Percentiles rank a stretch among this genome's conserved stretches.
Evolutionary conservation across 805 yeast species (phyloP).

Genomic region (Lipomyces sp.): DNA sequence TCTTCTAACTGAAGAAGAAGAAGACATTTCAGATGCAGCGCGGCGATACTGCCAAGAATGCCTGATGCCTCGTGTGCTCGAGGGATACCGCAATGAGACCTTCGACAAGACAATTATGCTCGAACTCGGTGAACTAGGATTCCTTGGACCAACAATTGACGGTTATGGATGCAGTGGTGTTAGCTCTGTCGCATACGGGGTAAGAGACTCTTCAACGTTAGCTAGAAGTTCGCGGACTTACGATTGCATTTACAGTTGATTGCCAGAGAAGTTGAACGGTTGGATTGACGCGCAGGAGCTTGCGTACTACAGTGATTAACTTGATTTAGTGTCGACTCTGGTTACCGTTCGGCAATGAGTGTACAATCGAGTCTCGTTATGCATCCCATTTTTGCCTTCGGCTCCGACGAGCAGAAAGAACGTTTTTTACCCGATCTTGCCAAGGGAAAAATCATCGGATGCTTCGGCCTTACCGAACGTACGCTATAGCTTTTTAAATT

Average conservation of each 20-base stretch:
- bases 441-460: conserved; percentile 55
- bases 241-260: conserved; percentile 38
- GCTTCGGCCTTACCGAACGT: conserved; percentile 67
- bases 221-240: neutral
- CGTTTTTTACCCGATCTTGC: conserved; percentile 50
- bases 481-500: neutral
- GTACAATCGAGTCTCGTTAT: conserved; percentile 54
- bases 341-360: conserved; percentile 52
- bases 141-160: conserved; percentile 50
- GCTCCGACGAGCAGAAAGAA: conserved; percentile 50
- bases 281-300: neutral
- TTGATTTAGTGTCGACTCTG: conserved; percentile 50
- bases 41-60: conserved; percentile 47
- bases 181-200: conserved; percentile 51
- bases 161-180: conserved; percentile 54
- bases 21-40: conserved; percentile 47
- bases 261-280: conserved; percentile 51
- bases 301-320: neutral
- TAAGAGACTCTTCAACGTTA: conserved; percentile 6
- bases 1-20: conserved; percentile 49
- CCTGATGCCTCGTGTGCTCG: conserved; percentile 49
- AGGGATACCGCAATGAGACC: conserved; percentile 49
- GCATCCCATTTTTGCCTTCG: conserved; percentile 50
- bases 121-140: conserved; percentile 52
- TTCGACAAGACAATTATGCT: conserved; percentile 47